Conservation (phyloP, 2,329 filamentous ascomycete genomes). For the Talaromyces sp. region DNA sequence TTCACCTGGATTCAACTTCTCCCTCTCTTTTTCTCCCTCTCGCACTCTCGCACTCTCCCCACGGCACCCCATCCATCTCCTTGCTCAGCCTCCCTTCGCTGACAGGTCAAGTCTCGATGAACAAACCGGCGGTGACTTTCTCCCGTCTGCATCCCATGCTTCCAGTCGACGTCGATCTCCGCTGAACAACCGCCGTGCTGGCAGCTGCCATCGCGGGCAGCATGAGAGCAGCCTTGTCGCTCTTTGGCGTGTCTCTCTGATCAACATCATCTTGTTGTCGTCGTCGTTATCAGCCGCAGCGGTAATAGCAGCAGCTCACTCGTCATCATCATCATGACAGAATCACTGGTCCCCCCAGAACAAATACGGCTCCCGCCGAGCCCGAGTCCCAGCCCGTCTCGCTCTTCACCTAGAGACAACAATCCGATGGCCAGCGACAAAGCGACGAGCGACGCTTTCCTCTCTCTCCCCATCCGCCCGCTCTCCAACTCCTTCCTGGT, state of each 20-base stretch:
- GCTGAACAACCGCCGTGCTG: not conserved
- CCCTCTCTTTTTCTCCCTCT: not conserved
- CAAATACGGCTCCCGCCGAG: conserved; percentile 11
- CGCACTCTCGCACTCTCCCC: not conserved
- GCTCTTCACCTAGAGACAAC: not conserved
- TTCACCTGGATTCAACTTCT: not conserved
- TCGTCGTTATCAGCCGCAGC: not conserved
- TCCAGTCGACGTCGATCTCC: not conserved
- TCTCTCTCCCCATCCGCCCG: conserved; percentile 27
- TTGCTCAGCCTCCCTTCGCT: not conserved
- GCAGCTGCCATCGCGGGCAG: not conserved
- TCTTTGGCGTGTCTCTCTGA: not conserved
- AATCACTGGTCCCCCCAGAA: conserved; percentile 10
- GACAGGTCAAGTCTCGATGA: not conserved
- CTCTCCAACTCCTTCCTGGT: conserved; percentile 25
- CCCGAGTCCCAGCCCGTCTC: conserved; percentile 8
- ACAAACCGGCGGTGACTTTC: not conserved
- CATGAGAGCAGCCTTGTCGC: not conserved
- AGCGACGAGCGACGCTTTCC: not conserved
- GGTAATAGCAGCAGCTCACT: not conserved
- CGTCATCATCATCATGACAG: conserved; percentile 10
- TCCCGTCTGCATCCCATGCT: not conserved
- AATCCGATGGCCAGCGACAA: not conserved
- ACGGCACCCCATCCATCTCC: not conserved
- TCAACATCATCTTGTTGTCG: not conserved